Percentiles rank a stretch among this genome's conserved stretches.
These are phyloP conservation scores for Russula sp. DNA, from an alignment of 768 basidiomycete genomes.

Conservation along the genomic window DNA sequence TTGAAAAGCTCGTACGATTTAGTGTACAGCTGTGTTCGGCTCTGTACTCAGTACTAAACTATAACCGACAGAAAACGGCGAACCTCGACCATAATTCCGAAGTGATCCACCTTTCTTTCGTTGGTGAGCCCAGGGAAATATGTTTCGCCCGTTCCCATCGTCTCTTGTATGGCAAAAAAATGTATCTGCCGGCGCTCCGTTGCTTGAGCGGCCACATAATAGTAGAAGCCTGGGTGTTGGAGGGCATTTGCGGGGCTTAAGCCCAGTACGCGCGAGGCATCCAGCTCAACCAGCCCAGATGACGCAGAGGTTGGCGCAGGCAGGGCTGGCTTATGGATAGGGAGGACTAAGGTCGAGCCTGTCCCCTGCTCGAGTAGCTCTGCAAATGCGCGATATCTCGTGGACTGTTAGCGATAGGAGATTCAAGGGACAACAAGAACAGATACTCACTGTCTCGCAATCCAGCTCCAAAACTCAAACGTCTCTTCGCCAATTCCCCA, in stretches of 20 bases:
- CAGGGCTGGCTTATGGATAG: conserved; percentile 49
- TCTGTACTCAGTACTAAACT: background rate
- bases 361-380: conserved; percentile 87
- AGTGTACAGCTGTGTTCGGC: conserved; percentile 68
- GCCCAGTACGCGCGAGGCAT: conserved; percentile 60
- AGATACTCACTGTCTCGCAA: conserved; percentile 75
- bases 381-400: conserved; percentile 82
- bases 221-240: conserved; percentile 92
- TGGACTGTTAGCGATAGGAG: conserved; percentile 5
- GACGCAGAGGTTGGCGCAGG: conserved; percentile 34
- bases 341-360: conserved; percentile 58
- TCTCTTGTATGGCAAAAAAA: conserved; percentile 57
- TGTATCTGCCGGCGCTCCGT: conserved; percentile 71
- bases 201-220: conserved; percentile 83
- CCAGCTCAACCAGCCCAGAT: conserved; percentile 47
- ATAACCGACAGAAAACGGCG: conserved; percentile 14
- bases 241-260: conserved; percentile 78
- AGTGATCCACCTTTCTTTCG: conserved; percentile 91
- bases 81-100: conserved; percentile 80
- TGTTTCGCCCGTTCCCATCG: conserved; percentile 46
- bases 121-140: conserved; percentile 74
- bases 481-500: conserved; percentile 98
- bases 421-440: background rate
- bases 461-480: conserved; percentile 98
- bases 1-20: conserved; percentile 95